phyloP scores from a whole-genome alignment of 768 basidiomycete species.

The Calocera cornea region DNA sequence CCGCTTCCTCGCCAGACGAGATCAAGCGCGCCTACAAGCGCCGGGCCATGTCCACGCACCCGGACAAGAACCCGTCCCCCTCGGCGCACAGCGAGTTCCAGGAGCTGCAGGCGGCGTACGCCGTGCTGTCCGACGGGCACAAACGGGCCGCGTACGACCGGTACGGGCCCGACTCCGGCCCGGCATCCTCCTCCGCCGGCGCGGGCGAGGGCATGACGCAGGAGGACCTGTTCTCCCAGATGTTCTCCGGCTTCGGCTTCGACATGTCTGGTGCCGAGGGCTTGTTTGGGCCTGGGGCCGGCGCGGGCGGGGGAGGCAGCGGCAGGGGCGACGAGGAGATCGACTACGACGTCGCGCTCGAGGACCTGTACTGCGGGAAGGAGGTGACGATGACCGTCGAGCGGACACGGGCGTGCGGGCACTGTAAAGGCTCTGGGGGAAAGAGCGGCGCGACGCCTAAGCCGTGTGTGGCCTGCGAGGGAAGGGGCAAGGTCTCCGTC shows the following conservation, averaged over 20 bases:
- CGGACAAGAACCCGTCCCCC: slow-evolving; percentile 34
- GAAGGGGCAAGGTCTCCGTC: slow-evolving; percentile 43
- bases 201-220: slow-evolving; percentile 38
- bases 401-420: slow-evolving; percentile 61
- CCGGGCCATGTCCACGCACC: slow-evolving; percentile 83
- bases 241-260: slow-evolving; percentile 58
- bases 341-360: slow-evolving; percentile 72
- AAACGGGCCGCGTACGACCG: slow-evolving; percentile 58
- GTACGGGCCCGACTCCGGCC: slow-evolving; percentile 56
- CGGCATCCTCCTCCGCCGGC: slow-evolving; percentile 33
- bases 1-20: slow-evolving; percentile 39
- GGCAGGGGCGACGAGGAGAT: slow-evolving; percentile 58
- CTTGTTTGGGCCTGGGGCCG: slow-evolving; percentile 22
- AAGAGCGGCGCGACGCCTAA: slow-evolving; percentile 75
- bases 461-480: slow-evolving; percentile 65
- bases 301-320: slow-evolving; percentile 28
- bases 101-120: slow-evolving; percentile 41
- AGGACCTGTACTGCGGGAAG: slow-evolving; percentile 88
- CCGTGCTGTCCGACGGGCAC: slow-evolving; percentile 60
- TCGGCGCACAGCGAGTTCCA: background rate
- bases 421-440: slow-evolving; percentile 77
- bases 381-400: slow-evolving; percentile 80
- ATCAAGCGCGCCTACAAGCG: slow-evolving; percentile 90
- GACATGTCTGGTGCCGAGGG: slow-evolving; percentile 20
- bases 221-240: slow-evolving; percentile 59